Conservation (phyloP, 441 rosid species). For the Erysimum cheiri region DNA sequence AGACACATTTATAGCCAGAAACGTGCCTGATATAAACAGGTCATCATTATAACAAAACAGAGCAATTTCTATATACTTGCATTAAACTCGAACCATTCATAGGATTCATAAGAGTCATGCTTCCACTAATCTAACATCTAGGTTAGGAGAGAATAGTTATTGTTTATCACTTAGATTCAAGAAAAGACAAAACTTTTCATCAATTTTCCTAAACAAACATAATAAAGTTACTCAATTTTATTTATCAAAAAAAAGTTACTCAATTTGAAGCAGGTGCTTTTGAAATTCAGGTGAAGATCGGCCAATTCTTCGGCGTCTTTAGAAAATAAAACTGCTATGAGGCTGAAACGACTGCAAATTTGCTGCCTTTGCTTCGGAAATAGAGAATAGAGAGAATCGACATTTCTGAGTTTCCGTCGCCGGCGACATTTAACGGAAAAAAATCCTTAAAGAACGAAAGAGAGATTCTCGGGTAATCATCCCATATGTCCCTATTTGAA, state of each 20-base stretch:
- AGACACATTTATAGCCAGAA: too few species aligned
- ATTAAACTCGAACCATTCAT: constrained; percentile 81
- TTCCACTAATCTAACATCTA: too few species aligned
- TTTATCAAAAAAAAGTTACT: too few species aligned
- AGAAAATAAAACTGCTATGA: background rate
- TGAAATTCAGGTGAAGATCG: too few species aligned
- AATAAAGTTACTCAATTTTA: too few species aligned
- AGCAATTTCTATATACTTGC: constrained; percentile 44
- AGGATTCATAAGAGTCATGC: too few species aligned
- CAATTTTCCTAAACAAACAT: too few species aligned
- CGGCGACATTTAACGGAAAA: constrained; percentile 4
- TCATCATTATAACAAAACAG: background rate
- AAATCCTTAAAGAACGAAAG: too few species aligned
- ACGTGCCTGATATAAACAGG: too few species aligned
- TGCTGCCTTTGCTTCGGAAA: background rate
- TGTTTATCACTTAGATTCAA: background rate
- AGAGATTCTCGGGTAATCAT: too few species aligned
- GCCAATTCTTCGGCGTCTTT: background rate
- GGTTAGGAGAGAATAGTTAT: constrained; percentile 51
- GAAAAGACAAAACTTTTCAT: background rate
- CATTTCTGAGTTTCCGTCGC: background rate
- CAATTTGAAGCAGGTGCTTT: too few species aligned
- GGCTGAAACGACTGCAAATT: background rate
- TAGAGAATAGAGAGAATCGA: background rate
- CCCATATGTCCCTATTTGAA: too few species aligned